Evolutionary conservation across 1,284 basidiomycete species (phyloP), one percentile per base, ranked within the genome.

Genomic region (Nidula niveotomentosa): DNA sequence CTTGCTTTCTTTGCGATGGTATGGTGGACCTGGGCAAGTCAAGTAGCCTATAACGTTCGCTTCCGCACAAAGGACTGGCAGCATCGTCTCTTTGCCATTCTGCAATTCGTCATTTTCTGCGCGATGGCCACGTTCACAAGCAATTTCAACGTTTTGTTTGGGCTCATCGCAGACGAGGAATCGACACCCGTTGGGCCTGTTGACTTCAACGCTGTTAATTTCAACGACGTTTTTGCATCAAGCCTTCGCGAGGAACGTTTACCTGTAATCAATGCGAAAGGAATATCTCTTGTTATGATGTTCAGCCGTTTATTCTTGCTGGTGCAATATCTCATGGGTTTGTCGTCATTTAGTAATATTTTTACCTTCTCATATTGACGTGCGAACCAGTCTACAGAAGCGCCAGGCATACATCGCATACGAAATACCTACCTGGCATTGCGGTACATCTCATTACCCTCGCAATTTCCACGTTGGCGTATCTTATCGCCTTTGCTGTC

Each of bases 21-120:
- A 6, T 61, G 60, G 60, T 61, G 60, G 60, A 52, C 59, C 15
- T 61, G 60, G 60, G 60, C 60, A 13, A 57, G 53, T 34, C 60
- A 59, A 44, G 36, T 43, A 9, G 18, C 35, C 13, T 51, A 51
- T 36, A 51, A 51, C 39, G 34, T 44, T 15, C 43, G 60, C 53
- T 60, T 60, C 47, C 52, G 60, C 13, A 55, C 53, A n/a, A 23
- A 53, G 35, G 60, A 61, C 48, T 56, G 53, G 55, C 15, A 59
- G 15, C 60, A 61, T 30, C 55, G 60, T 5, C 18, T 57, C 44
- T 61, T 61, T 56, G 54, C 56, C 23, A 17, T 41, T 12, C 8
- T 58, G 2, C 59, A 60, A 44, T 48, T 60, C 37, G 18, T 56
- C n/a, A 52, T 60, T 7, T 60, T 60, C 55, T 54, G 57, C 36